Percentiles rank a stretch among this genome's conserved stretches.
phyloP scores from a whole-genome alignment of 257 asterid genomes.

The Ilex aquifolium region DNA sequence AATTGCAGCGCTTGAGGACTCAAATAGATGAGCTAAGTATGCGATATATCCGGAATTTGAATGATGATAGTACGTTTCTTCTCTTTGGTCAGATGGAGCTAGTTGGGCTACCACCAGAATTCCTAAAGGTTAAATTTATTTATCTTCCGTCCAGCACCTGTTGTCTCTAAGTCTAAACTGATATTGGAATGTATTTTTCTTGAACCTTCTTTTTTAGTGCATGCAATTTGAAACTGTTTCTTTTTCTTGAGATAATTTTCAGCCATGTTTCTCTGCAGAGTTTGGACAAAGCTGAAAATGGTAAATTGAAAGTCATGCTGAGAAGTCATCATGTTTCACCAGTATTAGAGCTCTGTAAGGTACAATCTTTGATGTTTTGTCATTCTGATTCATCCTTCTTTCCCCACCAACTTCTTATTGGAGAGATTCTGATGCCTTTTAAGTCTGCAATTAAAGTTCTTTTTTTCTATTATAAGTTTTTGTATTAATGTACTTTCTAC shows the following conservation, averaged over 20 bases:
- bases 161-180: too few relatives aligned
- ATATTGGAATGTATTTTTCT: too few relatives aligned
- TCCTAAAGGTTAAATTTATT: slow-evolving; percentile 54
- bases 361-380: slow-evolving; percentile 18
- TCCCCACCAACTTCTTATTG: background rate
- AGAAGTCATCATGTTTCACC: slow-evolving; percentile 85
- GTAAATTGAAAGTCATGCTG: slow-evolving; percentile 60
- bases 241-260: too few relatives aligned
- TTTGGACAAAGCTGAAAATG: slow-evolving; percentile 66
- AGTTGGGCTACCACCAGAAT: slow-evolving; percentile 75
- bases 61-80: slow-evolving; percentile 59
- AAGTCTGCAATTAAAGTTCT: background rate
- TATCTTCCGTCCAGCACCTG: background rate
- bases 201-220: too few relatives aligned
- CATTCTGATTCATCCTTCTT: slow-evolving; percentile 4
- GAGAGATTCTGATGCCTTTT: background rate
- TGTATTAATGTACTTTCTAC: slow-evolving; percentile 5
- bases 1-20: slow-evolving; percentile 64
- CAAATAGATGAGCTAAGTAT: slow-evolving; percentile 79
- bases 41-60: slow-evolving; percentile 70
- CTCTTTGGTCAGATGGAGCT: slow-evolving; percentile 64
- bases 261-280: slow-evolving; percentile 40
- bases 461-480: slow-evolving; percentile 2
- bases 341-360: slow-evolving; percentile 85
- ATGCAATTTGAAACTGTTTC: too few relatives aligned